Conservation (phyloP, 2,329 filamentous ascomycete genomes). For the Clarireedia paspali region DNA sequence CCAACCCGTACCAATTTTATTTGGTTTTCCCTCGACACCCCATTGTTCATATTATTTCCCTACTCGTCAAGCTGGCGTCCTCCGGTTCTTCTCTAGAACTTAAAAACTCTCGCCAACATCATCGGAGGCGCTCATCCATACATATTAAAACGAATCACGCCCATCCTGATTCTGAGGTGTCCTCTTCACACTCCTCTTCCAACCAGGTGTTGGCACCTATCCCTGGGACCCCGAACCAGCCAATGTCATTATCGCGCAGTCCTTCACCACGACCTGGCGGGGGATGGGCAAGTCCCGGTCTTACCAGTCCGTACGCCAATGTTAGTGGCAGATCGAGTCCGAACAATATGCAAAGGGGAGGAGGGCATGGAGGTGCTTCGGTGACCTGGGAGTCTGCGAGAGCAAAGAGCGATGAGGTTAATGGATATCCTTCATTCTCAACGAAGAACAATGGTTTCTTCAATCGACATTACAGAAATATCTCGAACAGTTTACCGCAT, state of each 20-base stretch:
- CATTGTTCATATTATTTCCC: background rate
- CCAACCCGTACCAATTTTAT: background rate
- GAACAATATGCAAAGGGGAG: constrained; percentile 36
- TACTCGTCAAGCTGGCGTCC: constrained; percentile 9
- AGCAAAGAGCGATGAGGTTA: constrained; percentile 64
- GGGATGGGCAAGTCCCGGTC: constrained; percentile 80
- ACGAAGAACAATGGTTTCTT: constrained; percentile 84
- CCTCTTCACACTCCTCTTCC: constrained; percentile 8
- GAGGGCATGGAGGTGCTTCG: constrained; percentile 34
- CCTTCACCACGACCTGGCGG: constrained; percentile 78
- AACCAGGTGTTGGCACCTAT: constrained; percentile 23
- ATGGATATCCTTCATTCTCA: constrained; percentile 70
- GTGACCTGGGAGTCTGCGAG: constrained; percentile 80
- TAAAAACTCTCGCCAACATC: constrained; percentile 3
- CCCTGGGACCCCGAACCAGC: constrained; percentile 43
- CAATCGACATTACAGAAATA: constrained; percentile 69
- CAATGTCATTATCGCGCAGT: constrained; percentile 81
- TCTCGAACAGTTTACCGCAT: constrained; percentile 71
- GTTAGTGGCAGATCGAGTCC: constrained; percentile 64
- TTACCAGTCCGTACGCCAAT: constrained; percentile 53
- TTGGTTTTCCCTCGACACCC: background rate
- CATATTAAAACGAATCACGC: constrained; percentile 7
- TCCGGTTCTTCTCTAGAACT: constrained; percentile 5
- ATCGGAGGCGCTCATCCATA: constrained; percentile 10
- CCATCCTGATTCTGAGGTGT: background rate